Evolutionary conservation across 2,329 filamentous ascomycete species (phyloP), one percentile per base, ranked within the genome.

Genomic region (Parastagonospora nodorum): DNA sequence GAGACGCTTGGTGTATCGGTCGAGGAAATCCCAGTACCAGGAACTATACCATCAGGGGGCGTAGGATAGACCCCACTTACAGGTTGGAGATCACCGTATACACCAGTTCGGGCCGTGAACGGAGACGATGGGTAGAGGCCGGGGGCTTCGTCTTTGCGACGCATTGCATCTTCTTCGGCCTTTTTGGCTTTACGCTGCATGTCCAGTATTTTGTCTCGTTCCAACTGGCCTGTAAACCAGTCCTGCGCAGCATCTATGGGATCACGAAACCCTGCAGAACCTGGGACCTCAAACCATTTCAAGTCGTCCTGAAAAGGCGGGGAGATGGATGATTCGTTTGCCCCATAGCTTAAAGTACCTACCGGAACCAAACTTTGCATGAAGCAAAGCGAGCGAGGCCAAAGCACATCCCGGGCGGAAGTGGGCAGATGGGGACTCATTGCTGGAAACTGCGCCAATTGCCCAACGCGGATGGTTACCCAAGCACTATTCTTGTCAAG

Each of bases 121-220:
- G 74, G 73, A 8, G 74, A 76, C 4, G 74, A 73, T 4, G 73
- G 66, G 36, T 66, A 63, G 2, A 71, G 47, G 5, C 51, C 58
- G 7, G 57, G 49, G 14, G 54, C 51, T 12, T 74, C 70, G 9
- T 71, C 67, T 48, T 70, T 72, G 15, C 55, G 57, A 33, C 62
- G 64, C 15, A 58, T 50, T 42, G 82, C 76, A 1, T 77, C 81
- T 55, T 77, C 82, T 19, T 78, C 76, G 19, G 71, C 73, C 60
- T 73, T 79, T 11, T 69, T 64, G 57, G 82, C 75, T 42, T 69
- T 65, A 32, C 78, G 73, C 6, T 67, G 73, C 31, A 75, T 67
- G 42, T 72, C 71, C n/a, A 65, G 29, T 24, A 61, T 44, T 49
- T 66, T 72, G 42, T 74, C 72, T 36, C 72, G 62, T 35, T 72